Evolutionary conservation across 768 basidiomycete species (phyloP).

Genomic region (Chalciporus chontae): DNA sequence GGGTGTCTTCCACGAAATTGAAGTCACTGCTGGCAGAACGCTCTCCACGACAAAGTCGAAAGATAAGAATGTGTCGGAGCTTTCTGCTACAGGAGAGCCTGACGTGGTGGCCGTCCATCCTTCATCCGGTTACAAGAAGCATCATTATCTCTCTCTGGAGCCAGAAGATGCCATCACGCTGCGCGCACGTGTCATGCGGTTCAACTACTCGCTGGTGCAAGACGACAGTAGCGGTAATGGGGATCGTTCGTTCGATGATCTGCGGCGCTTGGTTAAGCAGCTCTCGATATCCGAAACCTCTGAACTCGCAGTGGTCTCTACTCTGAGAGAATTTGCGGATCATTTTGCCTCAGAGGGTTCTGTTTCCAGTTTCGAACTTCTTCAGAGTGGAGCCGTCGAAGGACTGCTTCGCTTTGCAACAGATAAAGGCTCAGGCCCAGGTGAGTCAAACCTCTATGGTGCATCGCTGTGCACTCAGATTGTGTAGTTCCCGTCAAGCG

Average conservation of each 20-base stretch:
- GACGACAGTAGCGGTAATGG: conserved; percentile 50
- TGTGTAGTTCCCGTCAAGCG: conserved; percentile 54
- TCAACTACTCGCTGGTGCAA: conserved; percentile 67
- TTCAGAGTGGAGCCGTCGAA: conserved; percentile 92
- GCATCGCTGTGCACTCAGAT: conserved; percentile 2
- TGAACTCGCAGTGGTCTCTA: conserved; percentile 61
- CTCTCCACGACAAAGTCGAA: conserved; percentile 56
- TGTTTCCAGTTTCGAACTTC: conserved; percentile 92
- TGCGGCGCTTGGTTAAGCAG: conserved; percentile 61
- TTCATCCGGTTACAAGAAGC: conserved; percentile 61
- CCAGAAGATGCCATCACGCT: conserved; percentile 90
- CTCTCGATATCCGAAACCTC: conserved; percentile 52
- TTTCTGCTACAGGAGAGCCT: conserved; percentile 36
- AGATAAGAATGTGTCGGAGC: conserved; percentile 35
- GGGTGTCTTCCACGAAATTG: conserved; percentile 95
- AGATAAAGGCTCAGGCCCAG: conserved; percentile 42
- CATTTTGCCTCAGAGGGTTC: conserved; percentile 76
- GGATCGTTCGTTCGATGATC: conserved; percentile 59
- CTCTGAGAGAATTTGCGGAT: conserved; percentile 71
- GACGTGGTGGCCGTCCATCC: conserved; percentile 29
- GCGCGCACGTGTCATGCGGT: conserved; percentile 85
- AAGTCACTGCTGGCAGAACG: conserved; percentile 61
- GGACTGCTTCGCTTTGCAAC: conserved; percentile 80
- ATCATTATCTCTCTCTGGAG: conserved; percentile 65
- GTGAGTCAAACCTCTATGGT: conserved; percentile 5